Base-by-base conservation (phyloP, 2,329 filamentous ascomycete species). In the Fusarium miscanthi region DNA sequence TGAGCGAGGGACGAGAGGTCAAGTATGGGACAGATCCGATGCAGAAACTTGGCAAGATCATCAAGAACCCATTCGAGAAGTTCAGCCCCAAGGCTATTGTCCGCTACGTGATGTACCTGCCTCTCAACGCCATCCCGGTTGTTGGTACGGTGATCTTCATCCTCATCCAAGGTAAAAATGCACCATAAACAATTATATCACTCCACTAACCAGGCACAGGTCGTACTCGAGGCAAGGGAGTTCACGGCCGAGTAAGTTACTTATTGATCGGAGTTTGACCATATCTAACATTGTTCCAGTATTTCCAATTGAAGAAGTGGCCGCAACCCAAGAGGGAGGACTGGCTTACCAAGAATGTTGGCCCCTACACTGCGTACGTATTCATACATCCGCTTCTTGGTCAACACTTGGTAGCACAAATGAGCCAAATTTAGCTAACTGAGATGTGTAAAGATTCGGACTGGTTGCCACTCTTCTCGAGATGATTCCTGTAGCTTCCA, bases 221-320 rank as follows among this genome's bases (percentile, higher is more conserved):
- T 63, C 84, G 86, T 33, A 81, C 80, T 60, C 82, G 87, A 57
- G 87, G 87, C 35, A 80, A 82, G 59, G 77, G 80, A 27, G 85
- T 88, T 43, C 89, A 91, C 67, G 84, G 82, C 42, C 84, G 89
- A 57, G 88, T 90, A 82, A 77, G 86, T 81, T 38, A n/a, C 8
- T 27, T 19, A n/a, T 30, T 19, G 23, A 51, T 10, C 30, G 6
- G n/a, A 31, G 14, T 10, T 35, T 25, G 25, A n/a, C 13, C 25
- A 8, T 9, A 27, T 30, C 62, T 73, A 59, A 77, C 31, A 7
- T n/a, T 45, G 11, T 19, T 59, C 14, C 33, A 96, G 82, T 98
- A 97, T 82, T 98, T 97, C 81, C 93, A 97, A 84, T 87, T 98
- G 69, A 98, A 98, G 84, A 89, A 89, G 52, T 97, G 94, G 94